Base-by-base conservation (phyloP, 2,329 filamentous ascomycete species). In the Thelonectria blattea region DNA sequence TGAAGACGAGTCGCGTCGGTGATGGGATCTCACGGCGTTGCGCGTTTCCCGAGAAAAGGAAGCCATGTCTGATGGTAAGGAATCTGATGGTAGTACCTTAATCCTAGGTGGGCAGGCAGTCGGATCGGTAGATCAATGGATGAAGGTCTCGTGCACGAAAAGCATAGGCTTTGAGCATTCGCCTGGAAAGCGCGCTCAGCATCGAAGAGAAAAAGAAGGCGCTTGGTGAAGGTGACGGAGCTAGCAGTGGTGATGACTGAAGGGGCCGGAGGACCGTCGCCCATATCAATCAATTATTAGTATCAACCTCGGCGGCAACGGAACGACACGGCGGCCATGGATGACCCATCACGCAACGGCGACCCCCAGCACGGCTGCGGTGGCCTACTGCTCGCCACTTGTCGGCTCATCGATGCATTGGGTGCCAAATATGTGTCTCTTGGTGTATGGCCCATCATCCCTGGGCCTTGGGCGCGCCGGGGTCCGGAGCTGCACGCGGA, bases 401-500 rank as follows among this genome's bases (percentile, higher is more conserved):
- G 69, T 68, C 68, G 69, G 67, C 69, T 71, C 68, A 71, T 68
- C 66, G 66, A 63, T 67, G 67, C 69, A 70, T 60, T 69, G 63
- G 65, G 58, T 65, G 66, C 61, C 68, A 69, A n/a, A 65, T 58
- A 61, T 70, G 69, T 71, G 69, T 71, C 69, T 68, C 49, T 37
- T 64, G 63, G 56, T 71, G 69, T 71, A 69, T 71, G 69, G 69
- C 66, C 66, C 65, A 65, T 59, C 60, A 68, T 68, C 61, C 68
- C 66, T 69, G 66, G 51, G 51, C 64, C 58, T 68, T 65, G 64
- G 67, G 65, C 63, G 58, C 66, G 60, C 55, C 65, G 58, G 68
- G 61, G 63, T 65, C 55, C 68, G 62, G 65, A 52, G 67, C 67
- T 64, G 61, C 67, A 67, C 60, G 65, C 67, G 65, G 67, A 43